phyloP scores from a whole-genome alignment of 208 protist species.

The Herpetomonas muscarum region DNA sequence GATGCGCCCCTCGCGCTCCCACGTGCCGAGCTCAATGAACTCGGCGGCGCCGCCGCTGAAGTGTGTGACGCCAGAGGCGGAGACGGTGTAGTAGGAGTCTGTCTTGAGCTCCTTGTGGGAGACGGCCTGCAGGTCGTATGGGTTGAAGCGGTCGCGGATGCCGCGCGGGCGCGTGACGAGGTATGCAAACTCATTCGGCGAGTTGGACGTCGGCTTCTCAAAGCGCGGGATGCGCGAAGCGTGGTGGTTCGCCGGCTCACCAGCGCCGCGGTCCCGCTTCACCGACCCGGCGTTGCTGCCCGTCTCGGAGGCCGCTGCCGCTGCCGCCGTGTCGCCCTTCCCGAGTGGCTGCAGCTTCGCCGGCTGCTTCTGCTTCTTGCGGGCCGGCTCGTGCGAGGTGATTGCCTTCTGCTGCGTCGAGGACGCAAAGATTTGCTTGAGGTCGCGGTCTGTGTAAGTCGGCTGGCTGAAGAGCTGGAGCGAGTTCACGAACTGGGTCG shows the following conservation, averaged over 20 bases:
- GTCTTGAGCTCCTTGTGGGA: conserved; percentile 81
- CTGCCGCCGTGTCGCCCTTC: not conserved
- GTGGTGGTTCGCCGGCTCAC: not conserved
- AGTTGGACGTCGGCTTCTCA: conserved; percentile 70
- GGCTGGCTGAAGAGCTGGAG: conserved; percentile 78
- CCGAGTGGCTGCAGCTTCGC: conserved; percentile 26
- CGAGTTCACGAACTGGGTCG: conserved; percentile 45
- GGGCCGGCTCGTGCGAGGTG: conserved; percentile 4
- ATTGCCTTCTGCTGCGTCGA: conserved; percentile 26
- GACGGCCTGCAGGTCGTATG: conserved; percentile 94
- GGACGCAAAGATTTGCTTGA: conserved; percentile 43
- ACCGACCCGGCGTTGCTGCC: conserved; percentile 2
- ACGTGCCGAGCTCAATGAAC: conserved; percentile 92
- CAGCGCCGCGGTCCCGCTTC: not conserved
- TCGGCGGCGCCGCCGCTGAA: conserved; percentile 85
- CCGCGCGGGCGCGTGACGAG: conserved; percentile 78
- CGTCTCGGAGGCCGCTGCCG: conserved; percentile 5
- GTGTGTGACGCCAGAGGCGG: conserved; percentile 91
- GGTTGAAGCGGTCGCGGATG: conserved; percentile 87
- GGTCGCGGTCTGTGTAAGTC: conserved; percentile 37
- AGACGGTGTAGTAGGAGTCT: conserved; percentile 93
- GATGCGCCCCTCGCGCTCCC: conserved; percentile 90
- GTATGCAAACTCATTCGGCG: conserved; percentile 90
- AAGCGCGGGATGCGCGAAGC: conserved; percentile 56
- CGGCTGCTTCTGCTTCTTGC: conserved; percentile 21